These are phyloP conservation scores for Eragrostis curvula DNA, from an alignment of 176 grass and related monocot species.

Conservation along the genomic window DNA sequence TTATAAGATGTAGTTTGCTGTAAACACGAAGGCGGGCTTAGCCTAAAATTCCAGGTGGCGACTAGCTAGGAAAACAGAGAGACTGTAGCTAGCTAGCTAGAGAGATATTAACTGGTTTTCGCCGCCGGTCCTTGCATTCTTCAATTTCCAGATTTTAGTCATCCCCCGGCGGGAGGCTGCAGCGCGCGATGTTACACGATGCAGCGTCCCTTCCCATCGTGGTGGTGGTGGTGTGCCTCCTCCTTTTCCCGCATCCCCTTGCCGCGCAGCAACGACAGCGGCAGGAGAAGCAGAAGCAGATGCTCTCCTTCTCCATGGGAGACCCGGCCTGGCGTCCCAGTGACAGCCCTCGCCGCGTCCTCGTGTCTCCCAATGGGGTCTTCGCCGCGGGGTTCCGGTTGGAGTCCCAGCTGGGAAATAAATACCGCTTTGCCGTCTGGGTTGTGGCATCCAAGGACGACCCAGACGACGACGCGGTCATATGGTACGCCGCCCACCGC, in stretches of 20 bases:
- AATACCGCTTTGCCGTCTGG: conserved; percentile 70
- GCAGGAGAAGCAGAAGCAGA: too few relatives aligned
- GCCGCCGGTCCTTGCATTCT: too few relatives aligned
- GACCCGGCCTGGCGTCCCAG: conserved; percentile 48
- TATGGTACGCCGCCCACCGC: conserved; percentile 37
- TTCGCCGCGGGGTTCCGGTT: conserved; percentile 69
- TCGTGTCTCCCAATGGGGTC: conserved; percentile 38
- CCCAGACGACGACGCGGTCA: not conserved
- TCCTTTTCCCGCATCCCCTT: conserved; percentile 29
- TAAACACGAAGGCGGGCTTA: too few relatives aligned
- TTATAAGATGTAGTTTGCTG: too few relatives aligned
- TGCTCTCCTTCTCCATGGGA: conserved; percentile 34
- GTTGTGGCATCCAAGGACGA: conserved; percentile 23
- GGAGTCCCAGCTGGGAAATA: not conserved
- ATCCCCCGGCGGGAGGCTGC: not conserved
- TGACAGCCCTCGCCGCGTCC: conserved; percentile 43
- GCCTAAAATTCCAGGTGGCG: too few relatives aligned
- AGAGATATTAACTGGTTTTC: too few relatives aligned
- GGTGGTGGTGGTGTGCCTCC: not conserved
- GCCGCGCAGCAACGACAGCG: conserved; percentile 15
- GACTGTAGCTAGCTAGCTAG: too few relatives aligned
- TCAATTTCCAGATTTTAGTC: too few relatives aligned
- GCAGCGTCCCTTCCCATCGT: not conserved
- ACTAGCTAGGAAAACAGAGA: too few relatives aligned
- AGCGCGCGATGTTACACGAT: not conserved